These are phyloP conservation scores for Sporothrix euskadiensis DNA, from an alignment of 2,329 filamentous ascomycete species.

Conservation along the genomic window DNA sequence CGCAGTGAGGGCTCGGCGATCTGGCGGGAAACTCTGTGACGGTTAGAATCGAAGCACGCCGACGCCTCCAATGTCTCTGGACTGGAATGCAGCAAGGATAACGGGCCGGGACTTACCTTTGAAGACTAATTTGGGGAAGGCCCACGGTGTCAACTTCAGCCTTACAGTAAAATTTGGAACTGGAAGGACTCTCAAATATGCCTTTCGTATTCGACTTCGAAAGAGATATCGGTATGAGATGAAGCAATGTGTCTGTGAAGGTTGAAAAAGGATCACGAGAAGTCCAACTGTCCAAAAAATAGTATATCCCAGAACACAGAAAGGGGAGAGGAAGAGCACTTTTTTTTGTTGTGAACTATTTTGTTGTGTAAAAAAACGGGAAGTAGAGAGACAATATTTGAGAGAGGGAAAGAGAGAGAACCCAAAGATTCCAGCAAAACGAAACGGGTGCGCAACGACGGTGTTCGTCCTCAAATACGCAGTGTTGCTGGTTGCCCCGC, in stretches of 20 bases:
- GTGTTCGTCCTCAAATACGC: conserved; percentile 29
- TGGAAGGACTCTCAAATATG: neutral
- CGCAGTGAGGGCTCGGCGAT: neutral
- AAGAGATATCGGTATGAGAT: neutral
- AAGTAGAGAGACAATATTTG: neutral
- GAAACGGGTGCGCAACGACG: neutral
- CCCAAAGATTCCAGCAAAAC: neutral
- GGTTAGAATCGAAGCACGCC: neutral
- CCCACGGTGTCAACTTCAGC: neutral
- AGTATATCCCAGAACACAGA: neutral
- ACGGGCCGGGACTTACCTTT: neutral
- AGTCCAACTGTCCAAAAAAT: neutral
- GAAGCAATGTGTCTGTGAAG: neutral
- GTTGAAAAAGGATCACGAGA: no score
- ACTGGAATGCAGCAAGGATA: conserved; percentile 14
- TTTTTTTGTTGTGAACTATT: neutral
- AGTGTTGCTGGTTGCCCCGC: conserved; percentile 32
- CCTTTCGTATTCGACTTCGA: neutral
- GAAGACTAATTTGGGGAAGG: neutral
- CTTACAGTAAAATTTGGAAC: neutral
- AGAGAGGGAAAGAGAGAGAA: neutral
- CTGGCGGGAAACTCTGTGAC: neutral
- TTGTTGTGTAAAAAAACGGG: neutral
- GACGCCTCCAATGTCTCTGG: neutral
- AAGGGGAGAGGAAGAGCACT: neutral